These are phyloP conservation scores for Silene vulgaris DNA, from an alignment of 179 eudicot genomes.

Conservation along the genomic window DNA sequence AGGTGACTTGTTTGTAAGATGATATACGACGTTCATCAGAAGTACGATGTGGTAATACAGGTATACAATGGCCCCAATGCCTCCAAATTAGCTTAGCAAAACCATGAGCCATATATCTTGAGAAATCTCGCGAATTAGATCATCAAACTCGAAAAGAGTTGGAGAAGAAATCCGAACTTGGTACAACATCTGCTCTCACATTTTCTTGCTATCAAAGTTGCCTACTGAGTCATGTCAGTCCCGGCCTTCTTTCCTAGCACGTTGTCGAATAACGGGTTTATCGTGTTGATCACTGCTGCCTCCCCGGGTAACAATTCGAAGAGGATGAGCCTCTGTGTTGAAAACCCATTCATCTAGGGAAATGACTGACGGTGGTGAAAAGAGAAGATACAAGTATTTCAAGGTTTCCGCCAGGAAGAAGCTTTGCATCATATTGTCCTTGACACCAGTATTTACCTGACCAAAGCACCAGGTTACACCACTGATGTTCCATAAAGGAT, in stretches of 20 bases:
- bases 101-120: constrained; percentile 7
- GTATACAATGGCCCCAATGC: not conserved
- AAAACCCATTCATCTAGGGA: constrained; percentile 96
- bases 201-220: constrained; percentile 15
- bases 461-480: constrained; percentile 14
- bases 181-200: constrained; percentile 21
- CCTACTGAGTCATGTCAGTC: constrained; percentile 22
- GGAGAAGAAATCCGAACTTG: constrained; percentile 15
- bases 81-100: constrained; percentile 1
- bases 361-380: constrained; percentile 79
- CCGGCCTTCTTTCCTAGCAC: constrained; percentile 75
- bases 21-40: constrained; percentile 15
- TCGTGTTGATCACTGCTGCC: constrained; percentile 29
- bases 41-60: constrained; percentile 13
- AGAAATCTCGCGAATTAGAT: not conserved
- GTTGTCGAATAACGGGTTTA: constrained; percentile 42
- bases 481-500: not conserved
- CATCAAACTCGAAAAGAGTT: constrained; percentile 15
- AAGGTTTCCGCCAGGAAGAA: constrained; percentile 97
- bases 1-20: not conserved
- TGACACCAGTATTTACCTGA: constrained; percentile 86
- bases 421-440: constrained; percentile 99
- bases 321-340: constrained; percentile 97
- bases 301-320: constrained; percentile 56
- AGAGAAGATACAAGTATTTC: constrained; percentile 89